phyloP scores from a whole-genome alignment of 352 stramenopile genomes.

The Globisporangium heterothallicum region DNA sequence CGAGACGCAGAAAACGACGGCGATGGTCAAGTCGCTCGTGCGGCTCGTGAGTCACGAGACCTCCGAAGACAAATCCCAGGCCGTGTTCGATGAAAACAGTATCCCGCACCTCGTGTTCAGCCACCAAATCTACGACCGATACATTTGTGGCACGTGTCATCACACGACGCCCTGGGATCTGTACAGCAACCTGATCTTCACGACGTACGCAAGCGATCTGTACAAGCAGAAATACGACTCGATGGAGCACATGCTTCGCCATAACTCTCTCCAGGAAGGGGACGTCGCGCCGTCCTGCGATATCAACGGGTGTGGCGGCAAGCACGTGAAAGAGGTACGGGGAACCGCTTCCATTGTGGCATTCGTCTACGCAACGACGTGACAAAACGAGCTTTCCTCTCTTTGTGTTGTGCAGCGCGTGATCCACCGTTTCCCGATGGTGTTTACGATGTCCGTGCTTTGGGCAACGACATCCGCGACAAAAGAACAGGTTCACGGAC shows the following conservation, averaged over 20 bases:
- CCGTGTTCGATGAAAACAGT: slow-evolving; percentile 81
- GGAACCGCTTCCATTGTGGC: neutral
- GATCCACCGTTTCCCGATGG: slow-evolving; percentile 82
- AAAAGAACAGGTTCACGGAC: slow-evolving; percentile 64
- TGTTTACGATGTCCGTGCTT: slow-evolving; percentile 80
- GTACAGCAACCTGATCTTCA: slow-evolving; percentile 83
- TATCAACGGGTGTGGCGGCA: slow-evolving; percentile 45
- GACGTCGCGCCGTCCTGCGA: slow-evolving; percentile 59
- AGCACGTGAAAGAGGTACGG: slow-evolving; percentile 57
- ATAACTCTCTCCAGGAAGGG: slow-evolving; percentile 43
- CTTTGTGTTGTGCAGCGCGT: slow-evolving; percentile 39
- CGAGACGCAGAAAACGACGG: slow-evolving; percentile 67
- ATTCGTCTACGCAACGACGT: no score
- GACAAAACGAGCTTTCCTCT: no score
- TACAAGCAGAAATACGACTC: slow-evolving; percentile 53
- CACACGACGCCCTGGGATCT: slow-evolving; percentile 65
- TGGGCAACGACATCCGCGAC: slow-evolving; percentile 72
- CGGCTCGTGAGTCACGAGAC: slow-evolving; percentile 61
- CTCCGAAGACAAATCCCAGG: slow-evolving; percentile 54
- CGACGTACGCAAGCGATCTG: slow-evolving; percentile 72
- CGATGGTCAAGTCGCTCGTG: slow-evolving; percentile 69
- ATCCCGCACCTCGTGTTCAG: slow-evolving; percentile 85
- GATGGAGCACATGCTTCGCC: slow-evolving; percentile 69
- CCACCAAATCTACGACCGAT: slow-evolving; percentile 84
- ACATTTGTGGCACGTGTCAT: slow-evolving; percentile 59